phyloP scores from a whole-genome alignment of 352 stramenopile species.

The Pythium rhizo-oryzae region DNA sequence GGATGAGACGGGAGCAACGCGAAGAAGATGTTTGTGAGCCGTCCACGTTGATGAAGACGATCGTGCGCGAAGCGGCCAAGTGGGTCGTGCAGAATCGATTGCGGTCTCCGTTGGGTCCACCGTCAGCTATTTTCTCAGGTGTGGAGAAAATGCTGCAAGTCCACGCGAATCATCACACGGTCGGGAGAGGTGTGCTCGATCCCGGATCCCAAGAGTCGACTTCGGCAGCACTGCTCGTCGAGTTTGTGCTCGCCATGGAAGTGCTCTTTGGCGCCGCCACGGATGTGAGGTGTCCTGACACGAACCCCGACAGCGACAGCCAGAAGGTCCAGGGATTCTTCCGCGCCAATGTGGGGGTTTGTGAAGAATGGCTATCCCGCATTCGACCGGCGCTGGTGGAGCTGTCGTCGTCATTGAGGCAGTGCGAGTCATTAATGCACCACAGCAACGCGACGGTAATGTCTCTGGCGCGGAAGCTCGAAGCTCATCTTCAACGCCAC shows the following conservation, averaged over 20 bases:
- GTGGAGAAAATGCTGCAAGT: constrained; percentile 67
- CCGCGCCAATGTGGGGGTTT: constrained; percentile 32
- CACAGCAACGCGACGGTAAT: constrained; percentile 16
- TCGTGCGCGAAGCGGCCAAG: constrained; percentile 50
- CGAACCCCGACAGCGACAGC: constrained; percentile 24
- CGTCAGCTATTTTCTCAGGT: constrained; percentile 72
- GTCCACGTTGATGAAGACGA: constrained; percentile 9
- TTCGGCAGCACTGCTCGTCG: constrained; percentile 18
- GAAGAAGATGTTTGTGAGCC: constrained; percentile 1
- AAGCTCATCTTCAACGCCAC: constrained; percentile 10
- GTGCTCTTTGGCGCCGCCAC: constrained; percentile 14
- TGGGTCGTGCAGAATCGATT: constrained; percentile 80
- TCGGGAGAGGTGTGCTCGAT: too few relatives aligned
- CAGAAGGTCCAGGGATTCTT: constrained; percentile 28
- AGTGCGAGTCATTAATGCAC: constrained; percentile 19
- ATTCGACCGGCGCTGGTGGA: constrained; percentile 24
- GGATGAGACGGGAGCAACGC: constrained; percentile 2
- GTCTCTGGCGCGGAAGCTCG: constrained; percentile 18
- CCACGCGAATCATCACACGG: constrained; percentile 27
- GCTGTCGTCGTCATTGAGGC: constrained; percentile 7
- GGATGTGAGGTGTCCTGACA: constrained; percentile 18
- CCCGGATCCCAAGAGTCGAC: background rate
- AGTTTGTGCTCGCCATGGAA: constrained; percentile 36
- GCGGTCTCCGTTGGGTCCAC: constrained; percentile 74
- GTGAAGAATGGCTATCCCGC: constrained; percentile 31